Base-by-base conservation (phyloP, 2,329 filamentous ascomycete species). In the Fusarium heterosporum region DNA sequence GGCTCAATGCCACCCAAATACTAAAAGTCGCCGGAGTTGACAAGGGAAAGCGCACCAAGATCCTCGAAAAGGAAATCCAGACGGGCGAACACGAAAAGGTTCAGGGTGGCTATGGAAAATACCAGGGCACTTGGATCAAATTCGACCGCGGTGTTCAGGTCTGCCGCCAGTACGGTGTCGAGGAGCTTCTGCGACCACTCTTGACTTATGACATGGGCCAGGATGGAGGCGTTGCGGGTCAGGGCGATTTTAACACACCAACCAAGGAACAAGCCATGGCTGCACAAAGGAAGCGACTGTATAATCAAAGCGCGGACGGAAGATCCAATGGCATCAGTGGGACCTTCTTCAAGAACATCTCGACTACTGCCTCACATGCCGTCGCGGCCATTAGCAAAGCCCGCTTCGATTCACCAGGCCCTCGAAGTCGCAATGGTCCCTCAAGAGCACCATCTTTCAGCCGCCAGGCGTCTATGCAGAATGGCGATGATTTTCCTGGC, bases 211-310 rank as follows among this genome's bases (percentile, higher is more conserved):
- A 95, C 74, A 91, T 93, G 82, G 89, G 88, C 53, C 88, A 90
- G 70, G 90, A 94, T 61, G 91, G 92, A 48, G 89, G 89, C 48
- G 79, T 88, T 49, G 87, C 90, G 7, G 90, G 90, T 55, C 87
- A 89, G 45, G 92, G 91, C 45, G 88, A 90, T 69, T 86, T 97
- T 72, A 95, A 98, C 73, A 98, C 96, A 1, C 96, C 96, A 0
- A 99, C 96, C 36, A 99, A 99, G 79, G 96, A 98, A 79, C 96
- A 98, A 79, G 96, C 96, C 61, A 97, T 98, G 94, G 96, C 96
- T 12, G 95, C 95, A 7, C 91, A 93, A 79, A 84, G 96, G 70
- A 98, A 99, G 78, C 88, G 95, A 68, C 88, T 97, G 79, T 98
- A 97, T 80, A 97, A 91, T 69, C 76, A 79, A 10, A 75, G 71